Evolutionary conservation across 2,329 filamentous ascomycete species (phyloP).

Genomic region (Penicillium sp.): DNA sequence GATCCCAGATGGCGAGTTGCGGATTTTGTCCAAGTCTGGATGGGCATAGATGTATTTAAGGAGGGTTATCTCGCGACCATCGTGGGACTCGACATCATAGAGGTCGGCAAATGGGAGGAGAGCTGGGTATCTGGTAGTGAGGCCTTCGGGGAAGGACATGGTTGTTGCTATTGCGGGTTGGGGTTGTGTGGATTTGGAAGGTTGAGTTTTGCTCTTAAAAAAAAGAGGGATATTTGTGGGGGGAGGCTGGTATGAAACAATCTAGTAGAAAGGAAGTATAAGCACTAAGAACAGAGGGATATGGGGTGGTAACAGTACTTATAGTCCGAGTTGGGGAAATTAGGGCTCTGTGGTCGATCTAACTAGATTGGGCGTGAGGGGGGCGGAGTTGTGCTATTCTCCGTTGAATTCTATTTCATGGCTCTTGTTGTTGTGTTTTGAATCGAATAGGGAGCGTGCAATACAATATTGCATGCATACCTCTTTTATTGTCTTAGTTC

Average conservation of each 20-base stretch:
- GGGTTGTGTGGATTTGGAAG: too few species aligned
- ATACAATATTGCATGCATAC: too few species aligned
- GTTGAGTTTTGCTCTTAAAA: neutral
- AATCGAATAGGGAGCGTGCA: neutral
- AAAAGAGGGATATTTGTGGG: neutral
- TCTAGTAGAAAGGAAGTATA: neutral
- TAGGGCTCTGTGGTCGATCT: neutral
- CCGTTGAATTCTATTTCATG: neutral
- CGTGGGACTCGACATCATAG: conserved; percentile 10
- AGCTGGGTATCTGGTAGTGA: conserved; percentile 6
- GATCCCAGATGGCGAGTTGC: conserved; percentile 8
- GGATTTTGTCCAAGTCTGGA: conserved; percentile 7
- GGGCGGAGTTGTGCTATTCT: neutral
- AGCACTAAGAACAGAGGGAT: neutral
- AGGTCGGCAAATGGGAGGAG: neutral
- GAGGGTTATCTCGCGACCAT: conserved; percentile 13
- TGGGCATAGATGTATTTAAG: conserved; percentile 12
- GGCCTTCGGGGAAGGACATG: neutral
- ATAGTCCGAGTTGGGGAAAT: neutral
- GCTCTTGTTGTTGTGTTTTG: neutral
- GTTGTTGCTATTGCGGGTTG: neutral
- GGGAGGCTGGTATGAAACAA: neutral
- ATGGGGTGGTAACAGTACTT: neutral
- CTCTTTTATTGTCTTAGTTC: too few species aligned
- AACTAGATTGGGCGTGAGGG: neutral